Evolutionary conservation across 2,329 filamentous ascomycete species (phyloP), one percentile per base, ranked within the genome.

Genomic region (Cercospora sesami): DNA sequence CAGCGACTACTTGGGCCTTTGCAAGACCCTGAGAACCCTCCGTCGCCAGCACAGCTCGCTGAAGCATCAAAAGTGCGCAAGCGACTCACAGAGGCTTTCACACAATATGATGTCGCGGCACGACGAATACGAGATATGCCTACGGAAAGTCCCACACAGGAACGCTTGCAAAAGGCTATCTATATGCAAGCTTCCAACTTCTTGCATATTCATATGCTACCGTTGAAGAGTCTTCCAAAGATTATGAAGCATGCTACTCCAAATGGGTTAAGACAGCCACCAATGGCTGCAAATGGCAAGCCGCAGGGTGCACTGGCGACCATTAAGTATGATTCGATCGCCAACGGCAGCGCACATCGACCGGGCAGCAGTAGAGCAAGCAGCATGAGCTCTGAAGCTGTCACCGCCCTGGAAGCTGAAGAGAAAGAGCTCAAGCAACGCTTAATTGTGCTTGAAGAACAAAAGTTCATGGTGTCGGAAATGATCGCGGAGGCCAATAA

Each of bases 51-150:
- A 5, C 92, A 96, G 77, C 89, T 97, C 55, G 86, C 91, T 63
- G 93, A 97, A 73, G 94, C 94, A 0, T 90, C 90, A 55, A 96
- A 95, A 79, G 91, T 96, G 10, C 90, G 94, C n/a, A 96, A 93
- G 78, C 87, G 93, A 23, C 84, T 97, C 0, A 94, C 93, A 67
- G 94, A 97, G 74, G 91, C 92, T 8, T 97, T 97, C 75, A 86
- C 89, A 10, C 94, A 97, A 75, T 97, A 96, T 78, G 92, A 96
- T 73, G 83, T 87, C 3, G 92, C 93, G 0, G 93, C 93, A 3
- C 89, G 91, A 71, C 87, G 93, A 3, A 88, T 97, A 66, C 88
- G 93, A 31, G 92, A 96, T 75, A 81, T 97, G 59, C 89, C 89
- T 16, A 91, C 91, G 0, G 82, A 88, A 4, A 94, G 87, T 60